phyloP scores from a whole-genome alignment of 140 eudicot genomes.

The Cichorium intybus region DNA sequence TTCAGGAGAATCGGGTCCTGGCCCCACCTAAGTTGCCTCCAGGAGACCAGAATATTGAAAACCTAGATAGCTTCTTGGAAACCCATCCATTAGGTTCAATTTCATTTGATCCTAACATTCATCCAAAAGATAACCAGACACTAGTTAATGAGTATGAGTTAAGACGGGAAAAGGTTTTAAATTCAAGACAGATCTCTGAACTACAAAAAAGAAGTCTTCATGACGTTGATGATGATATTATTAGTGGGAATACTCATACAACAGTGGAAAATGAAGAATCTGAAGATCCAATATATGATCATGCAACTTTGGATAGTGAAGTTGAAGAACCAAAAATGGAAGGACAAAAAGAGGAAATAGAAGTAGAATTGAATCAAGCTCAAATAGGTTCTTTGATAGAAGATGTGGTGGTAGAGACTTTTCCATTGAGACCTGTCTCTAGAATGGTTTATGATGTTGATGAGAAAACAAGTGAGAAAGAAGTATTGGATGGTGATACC shows the following conservation, averaged over 20 bases:
- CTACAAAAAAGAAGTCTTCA: slow-evolving; percentile 27
- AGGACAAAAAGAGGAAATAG: slow-evolving; percentile 23
- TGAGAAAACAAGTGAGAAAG: slow-evolving; percentile 18
- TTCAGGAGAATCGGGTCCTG: slow-evolving; percentile 88
- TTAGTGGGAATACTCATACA: slow-evolving; percentile 13
- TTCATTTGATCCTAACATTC: slow-evolving; percentile 42
- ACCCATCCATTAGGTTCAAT: slow-evolving; percentile 62
- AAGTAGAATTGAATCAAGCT: slow-evolving; percentile 22
- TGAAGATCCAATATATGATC: neutral
- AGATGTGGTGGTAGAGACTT: slow-evolving; percentile 59
- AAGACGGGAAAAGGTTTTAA: slow-evolving; percentile 25
- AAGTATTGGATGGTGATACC: slow-evolving; percentile 13
- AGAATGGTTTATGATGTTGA: slow-evolving; percentile 25
- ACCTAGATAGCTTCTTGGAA: slow-evolving; percentile 36
- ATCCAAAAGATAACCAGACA: slow-evolving; percentile 33
- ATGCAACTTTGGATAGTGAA: neutral
- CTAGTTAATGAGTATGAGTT: slow-evolving; percentile 23
- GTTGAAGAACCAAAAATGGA: slow-evolving; percentile 9
- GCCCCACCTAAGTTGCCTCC: slow-evolving; percentile 61
- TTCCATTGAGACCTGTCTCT: slow-evolving; percentile 64
- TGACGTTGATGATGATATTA: slow-evolving; percentile 19
- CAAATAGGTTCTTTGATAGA: slow-evolving; percentile 11
- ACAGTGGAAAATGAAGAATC: slow-evolving; percentile 14
- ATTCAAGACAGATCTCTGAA: slow-evolving; percentile 24
- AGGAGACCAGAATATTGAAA: slow-evolving; percentile 41